Evolutionary conservation across 768 basidiomycete genomes (phyloP).

Genomic region (Leccinum subgranulosum): DNA sequence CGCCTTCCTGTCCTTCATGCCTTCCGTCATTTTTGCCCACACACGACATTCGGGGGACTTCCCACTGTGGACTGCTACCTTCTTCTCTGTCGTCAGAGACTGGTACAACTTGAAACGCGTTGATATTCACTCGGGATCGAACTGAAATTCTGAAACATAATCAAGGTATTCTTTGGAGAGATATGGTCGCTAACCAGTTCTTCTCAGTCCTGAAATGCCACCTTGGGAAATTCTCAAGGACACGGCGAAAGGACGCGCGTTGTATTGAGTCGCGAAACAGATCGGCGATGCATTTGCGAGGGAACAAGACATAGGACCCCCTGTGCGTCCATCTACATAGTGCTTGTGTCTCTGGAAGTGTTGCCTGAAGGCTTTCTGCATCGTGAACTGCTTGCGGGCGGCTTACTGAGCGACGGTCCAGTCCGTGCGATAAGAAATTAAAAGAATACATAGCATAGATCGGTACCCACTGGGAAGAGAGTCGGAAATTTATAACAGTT

Average conservation of each 20-base stretch:
- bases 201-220: slow-evolving; percentile 57
- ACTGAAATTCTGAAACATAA: slow-evolving; percentile 67
- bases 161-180: slow-evolving; percentile 72
- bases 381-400: slow-evolving; percentile 62
- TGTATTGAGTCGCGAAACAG: too few relatives aligned
- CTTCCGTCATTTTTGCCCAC: slow-evolving; percentile 70
- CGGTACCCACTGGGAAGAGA: slow-evolving; percentile 70
- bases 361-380: slow-evolving; percentile 88
- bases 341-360: slow-evolving; percentile 70
- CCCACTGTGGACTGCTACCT: slow-evolving; percentile 49
- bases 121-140: slow-evolving; percentile 61
- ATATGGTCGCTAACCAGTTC: slow-evolving; percentile 58
- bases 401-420: neutral
- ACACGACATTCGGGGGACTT: slow-evolving; percentile 88
- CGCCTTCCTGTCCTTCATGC: slow-evolving; percentile 79
- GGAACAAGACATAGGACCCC: slow-evolving; percentile 60
- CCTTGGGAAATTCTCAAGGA: slow-evolving; percentile 24
- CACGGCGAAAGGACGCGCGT: neutral
- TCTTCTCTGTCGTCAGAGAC: slow-evolving; percentile 42
- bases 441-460: slow-evolving; percentile 44
- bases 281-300: slow-evolving; percentile 20
- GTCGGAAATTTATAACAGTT: slow-evolving; percentile 5
- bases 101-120: slow-evolving; percentile 63
- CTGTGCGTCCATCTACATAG: slow-evolving; percentile 82
- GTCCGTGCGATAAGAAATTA: neutral